Conservation (phyloP, 345 rosid genomes). For the Durio zibethinus region DNA sequence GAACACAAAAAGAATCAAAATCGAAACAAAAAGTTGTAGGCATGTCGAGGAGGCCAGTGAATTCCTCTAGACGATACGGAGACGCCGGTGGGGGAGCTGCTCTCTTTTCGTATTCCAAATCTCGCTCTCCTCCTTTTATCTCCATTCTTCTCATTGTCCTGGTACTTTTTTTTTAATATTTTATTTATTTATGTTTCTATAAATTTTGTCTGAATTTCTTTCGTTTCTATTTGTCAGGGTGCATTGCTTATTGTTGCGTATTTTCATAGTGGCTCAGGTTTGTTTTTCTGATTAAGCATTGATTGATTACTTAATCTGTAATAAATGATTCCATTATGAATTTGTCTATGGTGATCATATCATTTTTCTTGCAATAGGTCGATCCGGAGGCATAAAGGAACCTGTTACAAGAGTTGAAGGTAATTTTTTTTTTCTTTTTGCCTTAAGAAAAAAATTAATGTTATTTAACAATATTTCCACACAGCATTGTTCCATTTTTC, state of each 20-base stretch:
- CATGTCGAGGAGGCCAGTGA: constrained; percentile 40
- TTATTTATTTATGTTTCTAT: neutral
- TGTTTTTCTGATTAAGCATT: neutral
- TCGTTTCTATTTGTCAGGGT: constrained; percentile 25
- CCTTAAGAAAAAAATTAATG: neutral
- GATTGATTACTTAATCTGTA: neutral
- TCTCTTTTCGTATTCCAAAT: constrained; percentile 23
- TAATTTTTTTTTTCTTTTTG: neutral
- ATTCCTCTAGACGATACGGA: constrained; percentile 29
- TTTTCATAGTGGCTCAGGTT: constrained; percentile 39
- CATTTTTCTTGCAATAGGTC: constrained; percentile 17
- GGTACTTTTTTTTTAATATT: constrained; percentile 13
- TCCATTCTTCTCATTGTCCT: constrained; percentile 27
- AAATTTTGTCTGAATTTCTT: too few species aligned
- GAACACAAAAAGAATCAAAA: neutral
- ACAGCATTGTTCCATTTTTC: neutral
- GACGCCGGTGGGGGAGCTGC: constrained; percentile 24
- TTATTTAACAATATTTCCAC: neutral
- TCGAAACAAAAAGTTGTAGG: neutral
- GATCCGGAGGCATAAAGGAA: constrained; percentile 25
- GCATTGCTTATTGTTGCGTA: constrained; percentile 29
- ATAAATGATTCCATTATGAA: neutral
- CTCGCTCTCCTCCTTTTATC: constrained; percentile 31
- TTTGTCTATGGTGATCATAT: neutral
- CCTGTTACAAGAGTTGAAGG: constrained; percentile 34